Evolutionary conservation across 176 grass and related monocot genomes (phyloP), one percentile per base, ranked within the genome.

Genomic region (Juncus inflexus): DNA sequence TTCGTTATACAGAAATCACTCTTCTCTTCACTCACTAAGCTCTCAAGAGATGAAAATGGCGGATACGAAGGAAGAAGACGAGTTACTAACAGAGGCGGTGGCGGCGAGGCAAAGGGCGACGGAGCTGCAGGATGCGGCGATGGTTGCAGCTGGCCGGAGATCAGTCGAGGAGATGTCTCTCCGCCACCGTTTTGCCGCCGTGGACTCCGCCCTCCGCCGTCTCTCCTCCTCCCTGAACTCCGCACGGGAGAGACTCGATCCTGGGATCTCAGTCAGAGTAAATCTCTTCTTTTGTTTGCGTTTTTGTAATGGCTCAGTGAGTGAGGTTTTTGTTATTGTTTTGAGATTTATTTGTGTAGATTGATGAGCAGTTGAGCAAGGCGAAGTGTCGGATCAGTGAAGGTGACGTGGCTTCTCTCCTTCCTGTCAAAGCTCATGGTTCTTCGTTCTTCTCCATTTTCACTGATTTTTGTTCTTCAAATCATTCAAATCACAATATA

Each of bases 61-160:
- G 19, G 19, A 28, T 28, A 28, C 19, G 19, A 28, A 28, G 19
- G 19, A 28, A 28, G 19, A 28, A 28, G 19, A 28, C 19, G 19
- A 28, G 19, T 28, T 28, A 28, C 19, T 28, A 28, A 28, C 19
- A 28, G 83, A 80, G 45, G 80, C 81, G 13, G 79, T 78, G 37
- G 74, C 87, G 6, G 74, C 83, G 66, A 84, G 76, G 53, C 87
- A 91, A 70, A 79, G 77, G 66, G 84, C 91, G 55, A 65, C 84
- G 62, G 88, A 97, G 83, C 83, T 97, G 40, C 92, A 91, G 82
- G 92, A 97, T 5, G 87, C 85, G 10, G 87, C 85, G 37, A 79
- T 84, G 10, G 60, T 71, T 54, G 71, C 66, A 75, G 84, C 58
- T 78, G 80, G 77, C 74, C 65, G 42, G 88, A 86, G 94, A 97